phyloP scores from a whole-genome alignment of 2,329 filamentous ascomycete species.

The Alternaria dauci region DNA sequence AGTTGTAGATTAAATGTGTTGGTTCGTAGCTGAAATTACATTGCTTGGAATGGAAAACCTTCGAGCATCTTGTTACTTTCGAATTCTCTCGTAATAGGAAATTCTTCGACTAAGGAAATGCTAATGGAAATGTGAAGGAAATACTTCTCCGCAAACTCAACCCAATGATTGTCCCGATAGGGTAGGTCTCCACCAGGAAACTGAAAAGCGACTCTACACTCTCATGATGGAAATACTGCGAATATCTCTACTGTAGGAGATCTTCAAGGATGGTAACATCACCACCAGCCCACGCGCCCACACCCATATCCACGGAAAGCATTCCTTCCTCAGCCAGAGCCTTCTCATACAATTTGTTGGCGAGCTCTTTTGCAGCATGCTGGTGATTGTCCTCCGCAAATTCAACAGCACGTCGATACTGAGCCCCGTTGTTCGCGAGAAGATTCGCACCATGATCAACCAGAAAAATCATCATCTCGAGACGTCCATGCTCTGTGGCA shows the following conservation, averaged over 20 bases:
- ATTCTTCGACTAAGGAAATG: background rate
- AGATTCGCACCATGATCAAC: background rate
- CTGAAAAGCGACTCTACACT: too few relatives aligned
- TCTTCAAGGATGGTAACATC: background rate
- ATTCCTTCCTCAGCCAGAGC: background rate
- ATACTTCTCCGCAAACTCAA: too few relatives aligned
- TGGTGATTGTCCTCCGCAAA: background rate
- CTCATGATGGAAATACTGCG: background rate
- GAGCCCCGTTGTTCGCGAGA: accelerated
- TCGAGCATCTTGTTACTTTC: too few relatives aligned
- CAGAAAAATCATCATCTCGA: constrained; percentile 34
- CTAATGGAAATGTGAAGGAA: too few relatives aligned
- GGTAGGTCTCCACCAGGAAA: too few relatives aligned
- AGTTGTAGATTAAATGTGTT: constrained; percentile 45
- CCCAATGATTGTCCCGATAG: too few relatives aligned
- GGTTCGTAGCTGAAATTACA: too few relatives aligned
- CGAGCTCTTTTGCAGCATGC: background rate
- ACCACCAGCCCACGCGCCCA: background rate
- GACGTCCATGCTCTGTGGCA: constrained; percentile 39
- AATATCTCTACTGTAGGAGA: background rate
- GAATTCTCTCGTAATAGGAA: too few relatives aligned
- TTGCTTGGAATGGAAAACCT: too few relatives aligned
- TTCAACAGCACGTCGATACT: background rate
- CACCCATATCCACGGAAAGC: background rate
- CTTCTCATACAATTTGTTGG: background rate